phyloP scores from a whole-genome alignment of 192 early-diverging fungal genomes.

The Rhizoclosmatium globosum region DNA sequence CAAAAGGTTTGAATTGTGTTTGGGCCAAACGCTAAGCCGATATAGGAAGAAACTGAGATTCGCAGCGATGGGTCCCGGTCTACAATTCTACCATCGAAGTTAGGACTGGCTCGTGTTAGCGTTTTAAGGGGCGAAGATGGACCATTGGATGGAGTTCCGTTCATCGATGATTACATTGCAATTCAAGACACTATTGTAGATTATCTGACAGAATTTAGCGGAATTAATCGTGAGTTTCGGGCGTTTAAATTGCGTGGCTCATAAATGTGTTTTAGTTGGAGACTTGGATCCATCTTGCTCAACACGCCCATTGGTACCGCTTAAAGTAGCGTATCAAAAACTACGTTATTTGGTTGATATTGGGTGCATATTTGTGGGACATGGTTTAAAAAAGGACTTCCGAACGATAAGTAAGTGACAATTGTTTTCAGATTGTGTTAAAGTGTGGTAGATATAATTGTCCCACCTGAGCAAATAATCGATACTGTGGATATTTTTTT shows the following conservation, averaged over 20 bases:
- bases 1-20: conserved; percentile 47
- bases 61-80: conserved; percentile 91
- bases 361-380: conserved; percentile 92
- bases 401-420: conserved; percentile 85
- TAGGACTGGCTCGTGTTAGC: conserved; percentile 88
- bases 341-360: conserved; percentile 89
- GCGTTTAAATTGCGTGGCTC: not conserved
- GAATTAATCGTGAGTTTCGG: conserved; percentile 74
- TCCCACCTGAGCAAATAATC: conserved; percentile 85
- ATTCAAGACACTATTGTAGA: conserved; percentile 87
- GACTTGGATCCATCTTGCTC: conserved; percentile 82
- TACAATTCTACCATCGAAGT: conserved; percentile 79
- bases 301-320: conserved; percentile 80
- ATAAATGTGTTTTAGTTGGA: conserved; percentile 57
- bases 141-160: conserved; percentile 75
- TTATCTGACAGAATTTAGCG: conserved; percentile 93
- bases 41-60: conserved; percentile 87
- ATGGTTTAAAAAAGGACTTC: conserved; percentile 95
- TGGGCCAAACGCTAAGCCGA: conserved; percentile 5
- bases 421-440: not conserved
- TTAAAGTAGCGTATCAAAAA: conserved; percentile 92
- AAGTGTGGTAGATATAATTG: conserved; percentile 72
- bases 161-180: conserved; percentile 97
- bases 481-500: conserved; percentile 96
- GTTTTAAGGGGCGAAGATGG: conserved; percentile 84